Percentiles rank a stretch among this genome's conserved stretches.
These are phyloP conservation scores for Lipomyces starkeyi DNA, from an alignment of 805 yeast species.

Conservation along the genomic window DNA sequence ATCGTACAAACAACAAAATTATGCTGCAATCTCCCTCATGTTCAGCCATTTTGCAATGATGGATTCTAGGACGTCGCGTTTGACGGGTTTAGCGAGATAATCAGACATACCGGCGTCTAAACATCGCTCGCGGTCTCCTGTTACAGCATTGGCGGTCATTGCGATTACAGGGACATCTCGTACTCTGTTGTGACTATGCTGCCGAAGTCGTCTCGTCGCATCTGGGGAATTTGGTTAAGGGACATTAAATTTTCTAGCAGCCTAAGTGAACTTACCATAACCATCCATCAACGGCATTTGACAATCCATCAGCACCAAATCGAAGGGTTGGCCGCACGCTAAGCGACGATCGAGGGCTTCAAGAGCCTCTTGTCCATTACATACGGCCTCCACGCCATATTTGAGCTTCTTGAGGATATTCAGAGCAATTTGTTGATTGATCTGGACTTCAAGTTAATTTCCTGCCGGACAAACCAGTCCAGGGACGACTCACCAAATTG, in stretches of 20 bases:
- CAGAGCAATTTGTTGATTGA: slow-evolving; percentile 37
- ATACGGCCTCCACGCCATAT: slow-evolving; percentile 35
- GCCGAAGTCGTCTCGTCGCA: slow-evolving; percentile 32
- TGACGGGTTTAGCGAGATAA: slow-evolving; percentile 67
- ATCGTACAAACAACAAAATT: not conserved
- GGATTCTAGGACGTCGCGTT: slow-evolving; percentile 20
- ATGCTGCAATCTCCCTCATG: not conserved
- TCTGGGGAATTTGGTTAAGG: slow-evolving; percentile 13
- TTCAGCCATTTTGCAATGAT: slow-evolving; percentile 28
- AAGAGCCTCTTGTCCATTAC: slow-evolving; percentile 37
- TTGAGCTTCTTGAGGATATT: slow-evolving; percentile 28
- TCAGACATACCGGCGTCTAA: slow-evolving; percentile 79
- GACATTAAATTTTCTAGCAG: not conserved
- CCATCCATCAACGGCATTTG: slow-evolving; percentile 41
- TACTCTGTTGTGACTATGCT: slow-evolving; percentile 17
- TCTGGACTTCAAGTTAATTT: slow-evolving; percentile 12
- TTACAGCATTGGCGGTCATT: slow-evolving; percentile 78
- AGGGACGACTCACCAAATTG: slow-evolving; percentile 27
- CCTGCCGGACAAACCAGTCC: not conserved
- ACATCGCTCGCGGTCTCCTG: slow-evolving; percentile 76
- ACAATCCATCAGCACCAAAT: slow-evolving; percentile 38
- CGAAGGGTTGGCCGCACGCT: slow-evolving; percentile 19
- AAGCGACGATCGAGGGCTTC: slow-evolving; percentile 27
- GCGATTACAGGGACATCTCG: slow-evolving; percentile 57
- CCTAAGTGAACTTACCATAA: slow-evolving; percentile 22